These are phyloP conservation scores for Bolboschoenoplectus hybrid DNA, from an alignment of 202 grass and related monocot species.

Conservation along the genomic window DNA sequence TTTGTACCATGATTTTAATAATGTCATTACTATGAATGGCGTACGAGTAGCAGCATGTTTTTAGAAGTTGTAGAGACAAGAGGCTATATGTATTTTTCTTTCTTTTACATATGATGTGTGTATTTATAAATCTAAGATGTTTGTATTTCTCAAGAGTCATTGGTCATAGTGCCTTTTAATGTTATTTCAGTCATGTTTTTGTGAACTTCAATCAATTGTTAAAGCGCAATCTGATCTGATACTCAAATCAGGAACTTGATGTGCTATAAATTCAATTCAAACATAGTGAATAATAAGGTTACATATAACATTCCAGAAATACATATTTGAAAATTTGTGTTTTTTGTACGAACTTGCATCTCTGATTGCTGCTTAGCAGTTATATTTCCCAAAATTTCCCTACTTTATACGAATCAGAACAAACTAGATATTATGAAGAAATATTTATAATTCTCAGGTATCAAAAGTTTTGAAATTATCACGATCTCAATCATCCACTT, in stretches of 20 bases:
- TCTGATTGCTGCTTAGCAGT: too few relatives aligned
- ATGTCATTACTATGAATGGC: not conserved
- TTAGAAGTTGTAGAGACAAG: not conserved
- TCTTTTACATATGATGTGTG: not conserved
- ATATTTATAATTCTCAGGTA: too few relatives aligned
- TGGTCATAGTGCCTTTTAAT: not conserved
- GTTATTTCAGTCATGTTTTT: conserved; percentile 6
- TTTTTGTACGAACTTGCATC: too few relatives aligned
- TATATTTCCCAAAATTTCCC: too few relatives aligned
- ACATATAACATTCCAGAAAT: too few relatives aligned
- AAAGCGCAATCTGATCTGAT: not conserved
- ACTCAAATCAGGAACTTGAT: not conserved
- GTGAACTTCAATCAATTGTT: not conserved
- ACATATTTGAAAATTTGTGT: too few relatives aligned
- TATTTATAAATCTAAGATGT: not conserved
- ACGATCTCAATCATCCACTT: too few relatives aligned
- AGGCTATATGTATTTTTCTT: not conserved
- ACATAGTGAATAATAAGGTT: too few relatives aligned
- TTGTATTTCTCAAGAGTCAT: not conserved
- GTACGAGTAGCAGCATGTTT: not conserved
- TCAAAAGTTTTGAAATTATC: too few relatives aligned
- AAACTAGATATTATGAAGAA: too few relatives aligned
- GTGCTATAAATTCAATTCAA: too few relatives aligned
- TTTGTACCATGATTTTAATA: not conserved
- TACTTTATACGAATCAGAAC: too few relatives aligned